Percentiles rank a stretch among this genome's conserved stretches.
Conservation (phyloP, 2,329 filamentous ascomycete species). For the Ophiostoma fasciatum region DNA sequence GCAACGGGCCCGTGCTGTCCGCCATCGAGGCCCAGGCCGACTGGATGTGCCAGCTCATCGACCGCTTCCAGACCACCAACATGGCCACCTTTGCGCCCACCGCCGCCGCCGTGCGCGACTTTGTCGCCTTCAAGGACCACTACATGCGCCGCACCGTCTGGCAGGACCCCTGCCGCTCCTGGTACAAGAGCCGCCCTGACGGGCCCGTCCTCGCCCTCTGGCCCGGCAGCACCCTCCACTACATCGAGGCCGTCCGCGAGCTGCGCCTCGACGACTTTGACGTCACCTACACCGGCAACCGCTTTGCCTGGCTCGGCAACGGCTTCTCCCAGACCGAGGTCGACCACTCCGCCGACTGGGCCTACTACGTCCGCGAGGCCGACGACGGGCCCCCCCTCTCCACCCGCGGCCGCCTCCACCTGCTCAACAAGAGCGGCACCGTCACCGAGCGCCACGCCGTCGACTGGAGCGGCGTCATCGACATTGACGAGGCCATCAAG, state of each 20-base stretch:
- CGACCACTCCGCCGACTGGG: conserved; percentile 23
- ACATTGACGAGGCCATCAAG: neutral
- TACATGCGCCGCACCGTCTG: conserved; percentile 20
- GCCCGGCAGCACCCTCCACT: conserved; percentile 14
- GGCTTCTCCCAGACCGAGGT: conserved; percentile 28
- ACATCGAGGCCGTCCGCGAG: conserved; percentile 15
- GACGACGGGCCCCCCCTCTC: conserved; percentile 9
- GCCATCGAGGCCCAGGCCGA: conserved; percentile 13
- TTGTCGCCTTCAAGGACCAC: conserved; percentile 17
- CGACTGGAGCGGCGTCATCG: conserved; percentile 10
- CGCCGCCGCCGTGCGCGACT: conserved; percentile 13
- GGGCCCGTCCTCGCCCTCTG: conserved; percentile 15
- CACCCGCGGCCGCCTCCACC: conserved; percentile 10
- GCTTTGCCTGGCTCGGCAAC: conserved; percentile 16
- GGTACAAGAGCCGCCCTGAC: conserved; percentile 16
- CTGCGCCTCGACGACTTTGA: conserved; percentile 21
- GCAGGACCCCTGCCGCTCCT: conserved; percentile 16
- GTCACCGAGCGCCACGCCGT: conserved; percentile 9
- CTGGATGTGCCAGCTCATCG: conserved; percentile 35
- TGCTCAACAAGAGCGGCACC: conserved; percentile 17
- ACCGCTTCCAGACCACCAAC: conserved; percentile 34
- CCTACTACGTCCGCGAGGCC: conserved; percentile 9
- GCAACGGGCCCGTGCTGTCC: conserved; percentile 10
- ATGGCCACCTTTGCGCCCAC: conserved; percentile 20
- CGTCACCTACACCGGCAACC: conserved; percentile 12